Percentiles rank a stretch among this genome's conserved stretches.
These are phyloP conservation scores for Plasmodium inui DNA, from an alignment of 169 alveolate species.

Conservation along the genomic window DNA sequence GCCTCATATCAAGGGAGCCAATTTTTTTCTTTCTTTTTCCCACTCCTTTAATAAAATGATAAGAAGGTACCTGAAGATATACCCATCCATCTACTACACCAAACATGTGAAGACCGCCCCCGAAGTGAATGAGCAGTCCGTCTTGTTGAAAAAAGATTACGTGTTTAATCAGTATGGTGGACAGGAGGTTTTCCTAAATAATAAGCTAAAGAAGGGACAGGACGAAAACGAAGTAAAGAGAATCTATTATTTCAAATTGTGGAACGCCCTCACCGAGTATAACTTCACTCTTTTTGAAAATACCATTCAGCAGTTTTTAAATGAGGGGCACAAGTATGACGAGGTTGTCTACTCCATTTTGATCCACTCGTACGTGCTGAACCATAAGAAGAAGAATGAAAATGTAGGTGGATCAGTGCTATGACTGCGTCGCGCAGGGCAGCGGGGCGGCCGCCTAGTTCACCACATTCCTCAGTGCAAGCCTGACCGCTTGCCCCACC, in stretches of 20 bases:
- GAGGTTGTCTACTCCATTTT: constrained; percentile 88
- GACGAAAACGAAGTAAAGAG: constrained; percentile 64
- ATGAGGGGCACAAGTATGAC: constrained; percentile 81
- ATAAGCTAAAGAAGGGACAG: constrained; percentile 65
- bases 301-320: constrained; percentile 66
- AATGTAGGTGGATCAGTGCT: constrained; percentile 67
- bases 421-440: neutral
- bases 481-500: neutral
- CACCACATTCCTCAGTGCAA: neutral
- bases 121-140: constrained; percentile 13
- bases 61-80: constrained; percentile 54
- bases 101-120: constrained; percentile 71
- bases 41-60: constrained; percentile 11
- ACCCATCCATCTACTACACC: constrained; percentile 69
- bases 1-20: neutral
- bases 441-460: neutral
- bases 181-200: constrained; percentile 33
- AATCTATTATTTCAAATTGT: constrained; percentile 60
- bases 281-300: constrained; percentile 74
- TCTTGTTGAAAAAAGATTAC: constrained; percentile 46
- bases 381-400: constrained; percentile 81
- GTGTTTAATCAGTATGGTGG: constrained; percentile 67
- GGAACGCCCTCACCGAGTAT: constrained; percentile 71
- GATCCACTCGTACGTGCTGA: constrained; percentile 81
- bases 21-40: neutral